A percentile compares a stretch with the other conserved stretches of the same genome.
phyloP scores from a whole-genome alignment of 192 early-diverging fungal species.

The Lobosporangium transversale region DNA sequence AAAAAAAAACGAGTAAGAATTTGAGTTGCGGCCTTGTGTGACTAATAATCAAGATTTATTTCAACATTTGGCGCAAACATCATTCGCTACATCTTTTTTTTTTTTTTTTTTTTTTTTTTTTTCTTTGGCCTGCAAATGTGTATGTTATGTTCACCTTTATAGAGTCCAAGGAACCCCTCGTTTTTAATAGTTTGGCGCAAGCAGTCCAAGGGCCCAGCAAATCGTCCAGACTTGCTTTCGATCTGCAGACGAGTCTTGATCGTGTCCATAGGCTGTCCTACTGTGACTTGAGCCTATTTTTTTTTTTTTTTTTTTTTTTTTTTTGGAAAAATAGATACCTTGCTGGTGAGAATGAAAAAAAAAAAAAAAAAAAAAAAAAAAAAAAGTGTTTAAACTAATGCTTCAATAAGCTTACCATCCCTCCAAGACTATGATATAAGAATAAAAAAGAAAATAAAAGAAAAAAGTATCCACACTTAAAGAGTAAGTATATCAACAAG shows the following conservation, averaged over 20 bases:
- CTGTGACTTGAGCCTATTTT: constrained; percentile 56
- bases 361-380: too few species aligned
- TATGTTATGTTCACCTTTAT: constrained; percentile 69
- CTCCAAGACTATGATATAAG: constrained; percentile 26
- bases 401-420: constrained; percentile 49
- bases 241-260: constrained; percentile 85
- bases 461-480: background rate
- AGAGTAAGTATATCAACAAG: too few species aligned
- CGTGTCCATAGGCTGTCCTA: constrained; percentile 89
- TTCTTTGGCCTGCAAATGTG: background rate
- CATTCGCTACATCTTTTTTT: background rate
- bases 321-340: too few species aligned
- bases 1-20: constrained; percentile 3
- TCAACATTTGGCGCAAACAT: background rate
- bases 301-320: too few species aligned
- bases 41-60: background rate
- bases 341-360: too few species aligned
- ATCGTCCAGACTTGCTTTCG: constrained; percentile 62
- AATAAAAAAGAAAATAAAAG: constrained; percentile 3
- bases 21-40: too few species aligned
- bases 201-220: constrained; percentile 84
- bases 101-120: background rate
- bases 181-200: constrained; percentile 81
- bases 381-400: too few species aligned
- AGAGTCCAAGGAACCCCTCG: constrained; percentile 80